These are phyloP conservation scores for Ganoderma leucocontextum DNA, from an alignment of 1,284 basidiomycete species.

Conservation along the genomic window DNA sequence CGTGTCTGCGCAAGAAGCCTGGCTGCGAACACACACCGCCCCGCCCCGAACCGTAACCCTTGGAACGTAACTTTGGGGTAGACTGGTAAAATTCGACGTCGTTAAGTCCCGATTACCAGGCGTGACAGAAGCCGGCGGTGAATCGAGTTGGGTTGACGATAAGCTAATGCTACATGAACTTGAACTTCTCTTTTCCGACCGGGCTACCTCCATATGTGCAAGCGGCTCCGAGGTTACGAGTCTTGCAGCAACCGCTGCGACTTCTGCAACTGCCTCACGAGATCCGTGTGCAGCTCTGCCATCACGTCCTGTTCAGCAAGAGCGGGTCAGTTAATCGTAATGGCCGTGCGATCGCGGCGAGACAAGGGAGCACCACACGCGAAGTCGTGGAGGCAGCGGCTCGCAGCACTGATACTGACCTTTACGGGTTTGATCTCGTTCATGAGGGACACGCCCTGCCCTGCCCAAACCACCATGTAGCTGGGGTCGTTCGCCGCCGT, in stretches of 20 bases:
- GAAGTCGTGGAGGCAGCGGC: slow-evolving; percentile 2
- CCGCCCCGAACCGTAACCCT: slow-evolving; percentile 13
- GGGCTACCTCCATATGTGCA: slow-evolving; percentile 21
- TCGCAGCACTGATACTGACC: slow-evolving; percentile 44
- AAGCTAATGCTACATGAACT: slow-evolving; percentile 19
- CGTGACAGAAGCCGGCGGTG: slow-evolving; percentile 28
- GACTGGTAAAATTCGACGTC: not conserved
- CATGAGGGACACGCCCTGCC: slow-evolving; percentile 70
- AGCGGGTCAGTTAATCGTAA: slow-evolving; percentile 18
- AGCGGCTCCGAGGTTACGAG: slow-evolving; percentile 19
- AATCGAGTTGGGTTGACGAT: slow-evolving; percentile 14
- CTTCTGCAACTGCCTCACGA: slow-evolving; percentile 27
- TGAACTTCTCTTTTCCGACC: not conserved
- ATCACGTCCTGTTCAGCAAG: slow-evolving; percentile 23
- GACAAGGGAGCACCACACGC: not conserved
- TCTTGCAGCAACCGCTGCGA: slow-evolving; percentile 23
- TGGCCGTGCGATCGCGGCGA: slow-evolving; percentile 5
- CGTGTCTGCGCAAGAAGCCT: slow-evolving; percentile 10
- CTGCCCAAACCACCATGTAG: slow-evolving; percentile 74
- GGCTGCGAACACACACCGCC: slow-evolving; percentile 11
- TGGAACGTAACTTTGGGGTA: not conserved
- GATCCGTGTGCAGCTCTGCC: slow-evolving; percentile 32
- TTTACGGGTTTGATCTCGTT: slow-evolving; percentile 61
- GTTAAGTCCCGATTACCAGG: slow-evolving; percentile 16
- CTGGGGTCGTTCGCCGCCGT: slow-evolving; percentile 52